Conservation (phyloP, 1,139 yeast genomes). For the Geotrichum armillariae region DNA sequence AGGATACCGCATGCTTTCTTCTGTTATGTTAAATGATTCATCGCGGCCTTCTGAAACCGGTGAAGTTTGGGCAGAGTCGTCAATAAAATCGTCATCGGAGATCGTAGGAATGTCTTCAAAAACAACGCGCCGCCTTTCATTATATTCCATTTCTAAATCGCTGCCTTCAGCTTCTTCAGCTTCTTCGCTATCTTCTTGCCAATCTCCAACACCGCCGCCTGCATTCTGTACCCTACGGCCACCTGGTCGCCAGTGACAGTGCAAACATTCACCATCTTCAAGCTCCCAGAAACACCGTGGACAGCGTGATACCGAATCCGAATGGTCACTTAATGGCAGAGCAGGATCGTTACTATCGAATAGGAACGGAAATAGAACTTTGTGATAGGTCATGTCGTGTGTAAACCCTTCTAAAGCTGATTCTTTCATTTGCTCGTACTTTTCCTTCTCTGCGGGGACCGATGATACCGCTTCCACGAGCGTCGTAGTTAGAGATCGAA, state of each 20-base stretch:
- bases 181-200: background rate
- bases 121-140: slow-evolving; percentile 22
- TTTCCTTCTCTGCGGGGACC: slow-evolving; percentile 16
- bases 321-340: slow-evolving; percentile 26
- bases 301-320: slow-evolving; percentile 33
- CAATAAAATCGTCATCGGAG: slow-evolving; percentile 12
- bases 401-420: slow-evolving; percentile 24
- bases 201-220: background rate
- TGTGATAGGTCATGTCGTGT: slow-evolving; percentile 26
- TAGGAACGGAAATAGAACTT: slow-evolving; percentile 28
- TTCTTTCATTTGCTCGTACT: slow-evolving; percentile 19
- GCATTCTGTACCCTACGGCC: slow-evolving; percentile 5
- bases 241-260: slow-evolving; percentile 26
- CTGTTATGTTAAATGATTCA: slow-evolving; percentile 18
- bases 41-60: slow-evolving; percentile 12
- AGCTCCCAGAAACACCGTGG: slow-evolving; percentile 34
- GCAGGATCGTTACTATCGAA: slow-evolving; percentile 22
- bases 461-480: slow-evolving; percentile 21
- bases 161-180: slow-evolving; percentile 16
- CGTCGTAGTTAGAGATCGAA: slow-evolving; percentile 15
- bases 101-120: slow-evolving; percentile 14
- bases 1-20: slow-evolving; percentile 2
- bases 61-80: slow-evolving; percentile 9
- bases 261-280: slow-evolving; percentile 27
- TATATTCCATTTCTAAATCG: slow-evolving; percentile 17